Conservation (phyloP, 331 rosid species). For the Acacia pycnantha region DNA sequence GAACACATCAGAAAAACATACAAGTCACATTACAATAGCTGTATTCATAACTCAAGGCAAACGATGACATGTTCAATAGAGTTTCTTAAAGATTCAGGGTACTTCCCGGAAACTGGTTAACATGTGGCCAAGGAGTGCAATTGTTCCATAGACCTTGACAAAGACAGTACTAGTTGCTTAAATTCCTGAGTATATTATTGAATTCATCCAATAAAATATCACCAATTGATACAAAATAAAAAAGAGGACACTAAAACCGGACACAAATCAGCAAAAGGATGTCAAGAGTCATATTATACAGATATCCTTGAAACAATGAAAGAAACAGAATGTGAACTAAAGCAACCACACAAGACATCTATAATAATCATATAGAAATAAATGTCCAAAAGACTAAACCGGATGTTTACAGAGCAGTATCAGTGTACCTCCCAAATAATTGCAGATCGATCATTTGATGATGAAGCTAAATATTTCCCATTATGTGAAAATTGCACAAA, state of each 20-base stretch:
- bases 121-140: too few species aligned
- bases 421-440: slow-evolving; percentile 93
- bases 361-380: not conserved
- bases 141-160: too few species aligned
- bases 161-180: too few species aligned
- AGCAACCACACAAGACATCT: not conserved
- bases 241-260: not conserved
- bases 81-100: too few species aligned
- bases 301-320: slow-evolving; percentile 10
- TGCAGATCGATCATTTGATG: slow-evolving; percentile 83
- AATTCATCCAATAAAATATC: too few species aligned
- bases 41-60: not conserved
- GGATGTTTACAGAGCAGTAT: slow-evolving; percentile 15
- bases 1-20: not conserved
- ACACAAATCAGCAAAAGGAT: not conserved
- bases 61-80: not conserved
- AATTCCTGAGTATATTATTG: too few species aligned
- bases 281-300: not conserved
- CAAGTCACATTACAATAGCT: not conserved
- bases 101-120: too few species aligned
- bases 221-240: not conserved
- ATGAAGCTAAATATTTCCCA: slow-evolving; percentile 91
- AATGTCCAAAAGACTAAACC: slow-evolving; percentile 1
- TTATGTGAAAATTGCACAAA: slow-evolving; percentile 86
- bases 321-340: not conserved